These are phyloP conservation scores for Margaritispora aquatica DNA, from an alignment of 495 filamentous ascomycete genomes.

Conservation along the genomic window DNA sequence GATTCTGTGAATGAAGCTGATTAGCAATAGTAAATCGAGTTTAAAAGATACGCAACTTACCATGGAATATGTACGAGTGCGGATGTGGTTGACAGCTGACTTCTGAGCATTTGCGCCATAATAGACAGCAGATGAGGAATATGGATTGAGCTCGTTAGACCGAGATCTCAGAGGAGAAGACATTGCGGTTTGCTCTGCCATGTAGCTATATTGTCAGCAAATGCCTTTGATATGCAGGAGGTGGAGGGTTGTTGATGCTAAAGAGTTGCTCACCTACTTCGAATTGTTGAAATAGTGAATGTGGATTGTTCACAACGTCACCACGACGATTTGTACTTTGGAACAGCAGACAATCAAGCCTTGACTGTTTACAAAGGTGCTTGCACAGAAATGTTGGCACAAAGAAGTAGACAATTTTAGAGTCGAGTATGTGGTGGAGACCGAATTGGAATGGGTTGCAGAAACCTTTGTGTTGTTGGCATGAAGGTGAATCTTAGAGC, in stretches of 20 bases:
- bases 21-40: slow-evolving; percentile 3
- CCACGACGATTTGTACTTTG: not conserved
- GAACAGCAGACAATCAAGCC: not conserved
- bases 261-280: not conserved
- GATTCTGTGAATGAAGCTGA: slow-evolving; percentile 14
- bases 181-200: not conserved
- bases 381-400: not conserved
- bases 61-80: slow-evolving; percentile 38
- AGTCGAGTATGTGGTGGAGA: not conserved
- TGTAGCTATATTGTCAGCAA: not conserved
- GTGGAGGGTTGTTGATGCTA: not conserved
- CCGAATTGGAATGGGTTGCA: not conserved
- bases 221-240: not conserved
- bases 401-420: not conserved
- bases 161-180: slow-evolving; percentile 9
- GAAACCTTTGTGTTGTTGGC: not conserved
- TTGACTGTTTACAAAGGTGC: not conserved
- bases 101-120: slow-evolving; percentile 34
- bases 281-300: not conserved
- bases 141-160: slow-evolving; percentile 34
- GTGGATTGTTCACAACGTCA: not conserved
- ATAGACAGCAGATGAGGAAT: slow-evolving; percentile 37
- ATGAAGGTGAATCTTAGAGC: not conserved
- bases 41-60: slow-evolving; percentile 22
- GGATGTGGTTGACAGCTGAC: slow-evolving; percentile 25